These are phyloP conservation scores for Suillus luteus DNA, from an alignment of 768 basidiomycete species.

Conservation along the genomic window DNA sequence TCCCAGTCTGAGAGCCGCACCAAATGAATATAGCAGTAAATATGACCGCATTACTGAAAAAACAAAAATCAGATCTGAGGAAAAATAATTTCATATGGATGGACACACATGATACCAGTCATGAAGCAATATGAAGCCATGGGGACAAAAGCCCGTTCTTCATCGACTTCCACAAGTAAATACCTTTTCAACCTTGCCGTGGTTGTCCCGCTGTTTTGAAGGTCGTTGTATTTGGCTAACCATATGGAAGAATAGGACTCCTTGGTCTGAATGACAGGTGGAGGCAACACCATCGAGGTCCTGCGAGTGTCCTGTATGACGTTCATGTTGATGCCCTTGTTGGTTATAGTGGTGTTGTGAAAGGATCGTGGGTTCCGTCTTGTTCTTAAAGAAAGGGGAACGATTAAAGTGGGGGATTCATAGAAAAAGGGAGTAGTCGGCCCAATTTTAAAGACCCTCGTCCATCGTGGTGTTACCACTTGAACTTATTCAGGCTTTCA, in stretches of 20 bases:
- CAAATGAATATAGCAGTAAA: conserved; percentile 79
- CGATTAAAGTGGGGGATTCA: too few species aligned
- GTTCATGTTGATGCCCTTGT: neutral
- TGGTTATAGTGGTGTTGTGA: neutral
- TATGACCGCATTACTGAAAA: conserved; percentile 59
- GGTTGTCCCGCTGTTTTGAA: conserved; percentile 1
- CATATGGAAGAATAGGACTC: conserved; percentile 5
- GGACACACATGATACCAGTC: conserved; percentile 67
- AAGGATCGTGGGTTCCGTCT: neutral
- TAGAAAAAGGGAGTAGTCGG: neutral
- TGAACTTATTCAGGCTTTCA: neutral
- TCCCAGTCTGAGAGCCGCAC: conserved; percentile 81
- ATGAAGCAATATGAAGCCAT: conserved; percentile 68
- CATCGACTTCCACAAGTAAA: conserved; percentile 14
- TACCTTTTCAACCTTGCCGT: conserved; percentile 11
- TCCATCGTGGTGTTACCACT: neutral
- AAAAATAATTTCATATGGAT: neutral
- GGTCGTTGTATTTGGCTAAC: neutral
- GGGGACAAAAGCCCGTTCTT: conserved; percentile 42
- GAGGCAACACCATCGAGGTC: neutral
- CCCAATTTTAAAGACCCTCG: neutral
- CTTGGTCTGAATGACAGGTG: conserved; percentile 11
- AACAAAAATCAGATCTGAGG: neutral
- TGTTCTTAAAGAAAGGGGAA: neutral
- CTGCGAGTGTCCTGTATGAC: neutral